phyloP scores from a whole-genome alignment of 495 filamentous ascomycete species.

The Penicillium lividum region DNA sequence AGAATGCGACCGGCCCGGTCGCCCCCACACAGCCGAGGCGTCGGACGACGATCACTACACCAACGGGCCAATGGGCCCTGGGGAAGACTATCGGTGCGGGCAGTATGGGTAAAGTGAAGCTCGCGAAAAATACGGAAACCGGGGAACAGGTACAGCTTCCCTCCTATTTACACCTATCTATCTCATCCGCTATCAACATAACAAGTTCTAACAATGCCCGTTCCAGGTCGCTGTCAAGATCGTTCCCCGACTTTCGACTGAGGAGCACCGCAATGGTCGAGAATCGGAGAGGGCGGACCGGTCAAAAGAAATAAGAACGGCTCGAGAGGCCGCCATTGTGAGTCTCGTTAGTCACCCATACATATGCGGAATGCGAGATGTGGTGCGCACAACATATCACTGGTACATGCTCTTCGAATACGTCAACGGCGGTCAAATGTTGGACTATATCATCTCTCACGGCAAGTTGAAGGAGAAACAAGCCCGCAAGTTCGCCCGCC shows the following conservation, averaged over 20 bases:
- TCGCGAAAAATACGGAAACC: conserved; percentile 78
- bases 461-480: conserved; percentile 98
- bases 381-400: conserved; percentile 92
- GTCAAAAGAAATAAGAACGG: conserved; percentile 96
- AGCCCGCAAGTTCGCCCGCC: conserved; percentile 93
- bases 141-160: conserved; percentile 68
- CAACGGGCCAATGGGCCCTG: conserved; percentile 84
- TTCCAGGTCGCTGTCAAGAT: conserved; percentile 94
- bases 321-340: conserved; percentile 95
- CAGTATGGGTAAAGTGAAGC: conserved; percentile 95
- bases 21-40: conserved; percentile 58
- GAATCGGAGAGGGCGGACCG: conserved; percentile 87
- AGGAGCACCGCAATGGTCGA: conserved; percentile 76
- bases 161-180: neutral
- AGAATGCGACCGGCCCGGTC: conserved; percentile 44
- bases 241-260: conserved; percentile 84
- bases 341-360: conserved; percentile 93
- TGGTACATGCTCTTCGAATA: conserved; percentile 99
- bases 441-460: conserved; percentile 99
- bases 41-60: conserved; percentile 79
- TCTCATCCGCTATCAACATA: neutral
- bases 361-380: conserved; percentile 95
- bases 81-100: conserved; percentile 98
- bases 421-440: conserved; percentile 98
- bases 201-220: neutral